Evolutionary conservation across 2,329 filamentous ascomycete genomes (phyloP).

Genomic region (Salinomyces thailandicus): DNA sequence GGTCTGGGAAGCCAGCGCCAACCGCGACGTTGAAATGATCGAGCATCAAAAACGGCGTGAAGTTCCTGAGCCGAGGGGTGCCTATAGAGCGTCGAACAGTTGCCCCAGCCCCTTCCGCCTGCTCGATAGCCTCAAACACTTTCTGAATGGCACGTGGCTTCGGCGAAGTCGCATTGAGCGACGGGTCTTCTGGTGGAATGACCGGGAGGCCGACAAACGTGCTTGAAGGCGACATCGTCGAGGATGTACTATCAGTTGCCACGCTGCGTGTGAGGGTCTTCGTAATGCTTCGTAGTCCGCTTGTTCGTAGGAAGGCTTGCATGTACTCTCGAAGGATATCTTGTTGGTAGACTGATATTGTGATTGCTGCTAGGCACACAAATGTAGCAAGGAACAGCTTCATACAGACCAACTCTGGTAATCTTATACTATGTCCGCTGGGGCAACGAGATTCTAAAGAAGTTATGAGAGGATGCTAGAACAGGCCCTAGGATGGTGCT

Average conservation of each 20-base stretch:
- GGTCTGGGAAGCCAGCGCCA: conserved; percentile 83
- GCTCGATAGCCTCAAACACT: conserved; percentile 73
- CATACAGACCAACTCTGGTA: too few species aligned
- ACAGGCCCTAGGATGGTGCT: conserved; percentile 4
- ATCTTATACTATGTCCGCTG: too few species aligned
- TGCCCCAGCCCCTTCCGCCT: conserved; percentile 80
- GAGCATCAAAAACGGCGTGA: conserved; percentile 91
- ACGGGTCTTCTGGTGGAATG: conserved; percentile 34
- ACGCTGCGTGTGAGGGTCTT: conserved; percentile 21
- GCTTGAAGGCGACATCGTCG: conserved; percentile 20
- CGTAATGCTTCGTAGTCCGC: conserved; percentile 14
- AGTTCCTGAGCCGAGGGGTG: conserved; percentile 69
- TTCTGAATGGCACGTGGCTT: conserved; percentile 67
- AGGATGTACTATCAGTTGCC: conserved; percentile 22
- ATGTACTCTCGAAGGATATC: conserved; percentile 26
- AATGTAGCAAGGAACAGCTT: conserved; percentile 28
- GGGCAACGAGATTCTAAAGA: too few species aligned
- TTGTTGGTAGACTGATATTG: conserved; percentile 18
- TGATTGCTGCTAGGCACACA: conserved; percentile 32
- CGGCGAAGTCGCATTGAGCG: conserved; percentile 48
- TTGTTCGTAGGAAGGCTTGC: conserved; percentile 28
- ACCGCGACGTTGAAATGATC: conserved; percentile 74
- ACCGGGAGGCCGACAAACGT: conserved; percentile 40
- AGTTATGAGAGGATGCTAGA: conserved; percentile 8
- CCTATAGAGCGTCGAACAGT: conserved; percentile 80